Base-by-base conservation (phyloP, 768 basidiomycete species). In the Tremella yokohamensis region DNA sequence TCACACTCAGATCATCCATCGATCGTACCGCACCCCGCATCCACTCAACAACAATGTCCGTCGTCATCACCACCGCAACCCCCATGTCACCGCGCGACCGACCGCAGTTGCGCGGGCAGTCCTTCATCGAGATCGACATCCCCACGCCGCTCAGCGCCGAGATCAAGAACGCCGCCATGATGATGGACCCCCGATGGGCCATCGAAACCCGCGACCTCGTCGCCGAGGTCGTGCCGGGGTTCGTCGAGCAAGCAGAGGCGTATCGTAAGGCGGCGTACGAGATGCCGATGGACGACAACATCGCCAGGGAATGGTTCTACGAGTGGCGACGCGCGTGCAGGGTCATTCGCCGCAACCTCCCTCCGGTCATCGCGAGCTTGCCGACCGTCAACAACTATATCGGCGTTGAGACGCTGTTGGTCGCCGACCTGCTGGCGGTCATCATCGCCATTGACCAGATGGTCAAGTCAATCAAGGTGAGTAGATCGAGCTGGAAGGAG, bases 151-250 rank as follows among this genome's bases (percentile, higher is more conserved):
- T 34, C 29, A 34, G 29, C 29, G 29, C 29, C 29, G 29, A 34
- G 6, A 11, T 34, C 29, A 34, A 34, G 29, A 34, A 34, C 29
- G 42, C 42, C 42, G 42, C 42, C 22, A n/a, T 18, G 22, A 18
- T 22, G 42, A 45, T 45, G n/a, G 42, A 22, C n/a, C 42, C 42
- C 42, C n/a, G 22, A 8, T 45, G 42, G 42, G 42, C n/a, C n/a
- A 18, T 18, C 22, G 22, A 45, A 16, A 45, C 42, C 6, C 22
- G 42, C 42, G 42, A 45, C n/a, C n/a, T 18, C 8, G 42, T 45
- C n/a, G n/a, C 22, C 42, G 42, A 45, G n/a, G n/a, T 45, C 42
- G 42, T 6, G n/a, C n/a, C n/a, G 6, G 42, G 42, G 6, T 45
- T n/a, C 8, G 42, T 45, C n/a, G 42, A 45, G 22, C n/a, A 45